Base-by-base conservation (phyloP, 202 grass and related monocot genomes). In the Carex arenaria region DNA sequence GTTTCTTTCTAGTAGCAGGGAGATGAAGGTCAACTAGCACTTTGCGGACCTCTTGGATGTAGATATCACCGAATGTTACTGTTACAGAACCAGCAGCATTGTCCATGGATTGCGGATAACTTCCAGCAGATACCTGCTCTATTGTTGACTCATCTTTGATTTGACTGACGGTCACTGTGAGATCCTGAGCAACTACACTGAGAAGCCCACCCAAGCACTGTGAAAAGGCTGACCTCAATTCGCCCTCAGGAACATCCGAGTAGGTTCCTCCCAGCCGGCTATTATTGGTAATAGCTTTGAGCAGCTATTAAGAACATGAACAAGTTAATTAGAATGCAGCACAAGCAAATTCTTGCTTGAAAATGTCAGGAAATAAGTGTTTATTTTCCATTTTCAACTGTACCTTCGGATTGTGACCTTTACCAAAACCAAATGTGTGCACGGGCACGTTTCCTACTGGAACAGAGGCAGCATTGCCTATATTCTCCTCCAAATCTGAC, bases 341-440 rank as follows among this genome's bases (percentile, higher is more conserved):
- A 36, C 34, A 36, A 36, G 34, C 34, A 26, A 26, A 26, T 26
- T 36, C 3, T 36, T 36, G 34, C 34, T 36, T 36, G 34, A 36
- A 36, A 36, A 3, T 36, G 1, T 36, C 34, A 36, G 18, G 3
- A 36, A 67, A 36, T 79, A 14, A 43, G 5, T 47, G 10, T 4
- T 13, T 26, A 14, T 78, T 59, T 79, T 10, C 13, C 5, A 36
- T 36, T 80, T 0, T 19, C 13, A 47, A 22, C 2, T 31, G 28
- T 23, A 79, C 73, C 49, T 57, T 60, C 19, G 49, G 73, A 31
- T 79, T 17, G 15, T 56, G 31, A 9, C 13, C 73, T 3, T 54
- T 2, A 14, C 86, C 80, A 1, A 88, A 84, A 10, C 82, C 73
- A 3, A 88, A 88, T 11, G 86, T 88, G 74, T 72, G 67, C 6